Evolutionary conservation across 257 asterid genomes (phyloP), one percentile per base, ranked within the genome.

Genomic region (Verbena officinalis): DNA sequence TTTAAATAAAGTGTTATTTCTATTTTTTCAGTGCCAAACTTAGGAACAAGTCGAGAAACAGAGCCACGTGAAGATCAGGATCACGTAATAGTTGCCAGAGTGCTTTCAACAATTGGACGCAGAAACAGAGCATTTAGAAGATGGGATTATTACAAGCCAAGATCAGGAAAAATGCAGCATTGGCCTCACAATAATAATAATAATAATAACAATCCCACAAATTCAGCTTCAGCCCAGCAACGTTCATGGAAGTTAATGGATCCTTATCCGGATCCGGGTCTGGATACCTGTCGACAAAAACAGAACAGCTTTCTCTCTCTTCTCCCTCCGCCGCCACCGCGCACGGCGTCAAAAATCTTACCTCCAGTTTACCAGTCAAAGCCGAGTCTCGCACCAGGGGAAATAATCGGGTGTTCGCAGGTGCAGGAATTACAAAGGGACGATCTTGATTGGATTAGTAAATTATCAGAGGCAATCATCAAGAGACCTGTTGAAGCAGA

Each of bases 321-420:
- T n/a, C 74, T 79, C 13, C 88, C 88, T 42, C 85, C 88, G 31
- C 85, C 85, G 31, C 85, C 83, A 40, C 75, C 80, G 2, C 72
- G 85, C 59, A 50, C 73, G 4, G 21, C 51, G 11, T 77, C 83
- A 9, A 77, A 72, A 68, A 77, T 83, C 71, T 27, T 79, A 67
- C 83, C 88, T 8, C 80, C 75, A 14, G 31, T 23, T 66, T 7
- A 33, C 49, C 73, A 54, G 16, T 44, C 70, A 30, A 65, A 40
- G 11, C 17, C 70, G 24, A 65, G 7, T 30, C 13, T 14, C 17
- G 12, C 21, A 40, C 46, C 46, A 2, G 24, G 23, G 36, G 43
- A 67, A 27, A 20, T 57, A 24, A 39, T 46, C 31, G 46, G 71
- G 16, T 45, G 22, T 6, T 56, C 71, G 24, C 68, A 65, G 17